Evolutionary conservation across 495 filamentous ascomycete species (phyloP), one percentile per base, ranked within the genome.

Genomic region (Neurospora africana): DNA sequence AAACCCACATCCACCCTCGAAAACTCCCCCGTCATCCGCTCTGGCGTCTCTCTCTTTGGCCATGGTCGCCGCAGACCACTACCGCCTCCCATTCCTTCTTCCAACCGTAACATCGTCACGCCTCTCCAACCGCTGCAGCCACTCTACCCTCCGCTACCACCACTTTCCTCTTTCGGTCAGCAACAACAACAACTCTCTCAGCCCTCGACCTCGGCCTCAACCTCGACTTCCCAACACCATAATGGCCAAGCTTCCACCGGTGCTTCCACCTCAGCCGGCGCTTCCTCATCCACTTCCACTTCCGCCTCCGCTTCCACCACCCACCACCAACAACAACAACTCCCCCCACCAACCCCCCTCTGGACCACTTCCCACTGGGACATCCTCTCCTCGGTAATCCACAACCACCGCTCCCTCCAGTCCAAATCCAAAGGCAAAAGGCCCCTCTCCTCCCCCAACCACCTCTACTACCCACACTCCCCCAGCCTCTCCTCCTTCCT

Each of bases 281-380:
- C 38, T 39, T 68, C 37, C 19, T 6, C 37, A 1, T 35, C 40
- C 39, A 11, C 70, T n/a, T 8, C 61, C 58, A 3, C 69, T 17
- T n/a, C 35, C 5, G 10, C 47, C 68, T 2, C 70, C 68, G 38
- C 41, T 41, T 39, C 38, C 69, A 19, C 53, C 61, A 38, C 65
- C 36, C 36, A 36, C 36, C 36, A 36, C 5, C 36, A 36, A 36
- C 6, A 36, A 36, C 36, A 43, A 7, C 72, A 58, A 9, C 30
- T 19, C 37, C 58, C 37, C 19, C n/a, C 69, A 9, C 17, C 69
- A n/a, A 40, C 43, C 70, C n/a, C 23, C 8, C 43, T 73, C 1
- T 86, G 84, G 84, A 75, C 83, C 19, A 77, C 77, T 39, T 41
- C 76, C 23, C 83, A 86, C 76, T 86, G 83, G 83, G 36, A 76